Base-by-base conservation (phyloP, 2,329 filamentous ascomycete genomes). In the Chrysoporthe cubensis region DNA sequence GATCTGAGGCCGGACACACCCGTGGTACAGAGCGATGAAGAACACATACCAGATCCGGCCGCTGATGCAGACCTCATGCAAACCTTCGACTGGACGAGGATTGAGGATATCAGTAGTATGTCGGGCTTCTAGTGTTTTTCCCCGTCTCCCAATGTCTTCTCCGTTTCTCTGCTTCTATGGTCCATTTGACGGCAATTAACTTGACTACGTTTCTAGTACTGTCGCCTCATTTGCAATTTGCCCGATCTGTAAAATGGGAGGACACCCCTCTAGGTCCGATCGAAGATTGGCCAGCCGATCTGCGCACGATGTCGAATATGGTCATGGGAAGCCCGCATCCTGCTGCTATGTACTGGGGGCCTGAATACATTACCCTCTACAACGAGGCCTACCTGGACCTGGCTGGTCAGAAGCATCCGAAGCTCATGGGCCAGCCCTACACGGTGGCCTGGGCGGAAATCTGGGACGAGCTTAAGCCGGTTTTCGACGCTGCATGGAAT, bases 321-420 rank as follows among this genome's bases (percentile, higher is more conserved):
- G 88, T 96, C 72, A 94, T 96, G 91, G 90, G 87, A 16, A 91
- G 87, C 68, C 91, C 91, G 13, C 88, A 93, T 74, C 90, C 91
- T 1, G 88, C 89, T 5, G 90, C 90, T 8, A 88, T 94, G 83
- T 95, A 94, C 76, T 95, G 92, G 92, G 87, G 87, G 1, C 78
- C 84, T 1, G 82, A 88, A 14, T 82, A 87, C 54, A 84, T 89
- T 18, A 85, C 85, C 8, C 86, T 93, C 11, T 93, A 93, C 78
- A 93, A 93, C 72, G 90, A 91, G 72, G 88, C 90, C 0, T 92
- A 92, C 71, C 81, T 86, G 71, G 77, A 84, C 63, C 79, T 90
- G 9, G 87, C 86, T 65, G 88, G 88, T 7, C 83, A 87, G 65
- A 89, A 94, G 72, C 93, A 96, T 74, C 92, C 92, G 0, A 74